Evolutionary conservation across 305 asterid genomes (phyloP).

Genomic region (Plantago lanceolata): DNA sequence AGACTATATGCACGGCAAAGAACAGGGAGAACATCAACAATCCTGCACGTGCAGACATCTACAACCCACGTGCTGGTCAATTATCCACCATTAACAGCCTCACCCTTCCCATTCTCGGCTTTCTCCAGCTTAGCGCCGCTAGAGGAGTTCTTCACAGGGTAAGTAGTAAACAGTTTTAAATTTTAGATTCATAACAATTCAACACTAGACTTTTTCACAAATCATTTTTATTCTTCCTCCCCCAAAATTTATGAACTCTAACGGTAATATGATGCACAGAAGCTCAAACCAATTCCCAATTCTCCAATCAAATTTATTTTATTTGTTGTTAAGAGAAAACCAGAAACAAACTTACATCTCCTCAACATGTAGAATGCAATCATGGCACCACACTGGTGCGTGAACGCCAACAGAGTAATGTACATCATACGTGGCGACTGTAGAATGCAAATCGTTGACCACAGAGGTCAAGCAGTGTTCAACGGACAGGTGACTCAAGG

Average conservation of each 20-base stretch:
- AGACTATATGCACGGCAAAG: slow-evolving; percentile 38
- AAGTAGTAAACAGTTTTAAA: neutral
- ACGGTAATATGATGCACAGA: no score
- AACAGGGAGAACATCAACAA: slow-evolving; percentile 37
- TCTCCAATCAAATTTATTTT: no score
- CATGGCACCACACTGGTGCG: slow-evolving; percentile 55
- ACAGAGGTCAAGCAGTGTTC: slow-evolving; percentile 50
- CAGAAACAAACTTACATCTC: no score
- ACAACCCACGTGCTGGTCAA: slow-evolving; percentile 49
- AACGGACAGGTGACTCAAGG: slow-evolving; percentile 44
- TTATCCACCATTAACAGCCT: slow-evolving; percentile 40
- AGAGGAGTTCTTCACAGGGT: slow-evolving; percentile 59
- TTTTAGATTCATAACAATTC: no score
- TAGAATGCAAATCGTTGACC: slow-evolving; percentile 54
- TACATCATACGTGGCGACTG: slow-evolving; percentile 50
- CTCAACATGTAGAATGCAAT: slow-evolving; percentile 42
- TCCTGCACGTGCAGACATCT: slow-evolving; percentile 43
- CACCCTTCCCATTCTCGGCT: slow-evolving; percentile 38
- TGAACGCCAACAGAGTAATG: slow-evolving; percentile 49
- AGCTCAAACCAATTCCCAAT: no score
- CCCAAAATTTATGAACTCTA: no score
- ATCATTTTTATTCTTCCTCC: no score
- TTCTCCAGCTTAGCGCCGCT: slow-evolving; percentile 41
- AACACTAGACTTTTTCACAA: no score
- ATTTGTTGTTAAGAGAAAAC: no score